A percentile compares a stretch with the other conserved stretches of the same genome.
Conservation (phyloP, 2,329 filamentous ascomycete genomes). For the Cyanodermella asteris region DNA sequence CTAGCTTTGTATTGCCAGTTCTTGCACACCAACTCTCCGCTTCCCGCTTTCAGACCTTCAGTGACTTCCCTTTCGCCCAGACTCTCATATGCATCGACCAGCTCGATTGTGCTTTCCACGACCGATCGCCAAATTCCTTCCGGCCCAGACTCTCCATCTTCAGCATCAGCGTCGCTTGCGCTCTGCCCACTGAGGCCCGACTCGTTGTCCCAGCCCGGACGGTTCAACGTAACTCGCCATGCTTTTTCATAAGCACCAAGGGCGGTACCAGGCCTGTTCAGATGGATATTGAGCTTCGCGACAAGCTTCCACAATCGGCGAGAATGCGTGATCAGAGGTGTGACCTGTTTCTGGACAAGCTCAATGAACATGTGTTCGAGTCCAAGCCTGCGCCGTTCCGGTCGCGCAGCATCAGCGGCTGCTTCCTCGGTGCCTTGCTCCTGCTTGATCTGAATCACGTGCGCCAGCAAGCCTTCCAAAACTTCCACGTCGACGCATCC, state of each 20-base stretch:
- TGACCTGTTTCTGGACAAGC: constrained; percentile 51
- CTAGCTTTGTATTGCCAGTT: constrained; percentile 80
- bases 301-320: constrained; percentile 58
- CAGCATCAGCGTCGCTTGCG: constrained; percentile 17
- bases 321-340: constrained; percentile 65
- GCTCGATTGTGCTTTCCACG: constrained; percentile 55
- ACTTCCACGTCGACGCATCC: constrained; percentile 55
- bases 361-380: constrained; percentile 31
- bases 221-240: constrained; percentile 50
- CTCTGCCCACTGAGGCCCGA: constrained; percentile 22
- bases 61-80: constrained; percentile 39
- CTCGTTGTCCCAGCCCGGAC: constrained; percentile 26
- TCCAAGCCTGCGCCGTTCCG: constrained; percentile 30
- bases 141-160: constrained; percentile 30
- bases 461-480: constrained; percentile 47
- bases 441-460: constrained; percentile 29
- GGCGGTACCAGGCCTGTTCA: constrained; percentile 45
- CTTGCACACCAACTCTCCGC: constrained; percentile 42
- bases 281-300: constrained; percentile 50
- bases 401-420: constrained; percentile 23
- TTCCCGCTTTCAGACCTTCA: constrained; percentile 13
- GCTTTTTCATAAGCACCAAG: constrained; percentile 73
- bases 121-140: constrained; percentile 48
- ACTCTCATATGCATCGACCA: constrained; percentile 68
- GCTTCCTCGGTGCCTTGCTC: constrained; percentile 14